phyloP scores from a whole-genome alignment of 2,329 filamentous ascomycete genomes.

The Microcyclosporella mali region DNA sequence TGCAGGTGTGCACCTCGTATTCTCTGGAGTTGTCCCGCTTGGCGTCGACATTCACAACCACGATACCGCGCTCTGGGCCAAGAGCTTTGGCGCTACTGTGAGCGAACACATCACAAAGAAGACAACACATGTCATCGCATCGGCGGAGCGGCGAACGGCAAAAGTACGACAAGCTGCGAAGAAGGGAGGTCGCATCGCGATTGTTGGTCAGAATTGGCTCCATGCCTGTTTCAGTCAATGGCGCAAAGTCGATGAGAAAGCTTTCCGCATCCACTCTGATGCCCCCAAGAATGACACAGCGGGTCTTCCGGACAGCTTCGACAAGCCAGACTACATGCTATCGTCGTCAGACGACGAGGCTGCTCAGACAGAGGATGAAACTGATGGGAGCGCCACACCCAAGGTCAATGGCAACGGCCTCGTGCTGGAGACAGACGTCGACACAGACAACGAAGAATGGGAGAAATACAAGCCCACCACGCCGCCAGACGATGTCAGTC shows the following conservation, averaged over 20 bases:
- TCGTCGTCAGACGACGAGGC: slow-evolving; percentile 44
- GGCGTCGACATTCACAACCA: slow-evolving; percentile 65
- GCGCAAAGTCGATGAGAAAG: slow-evolving; percentile 69
- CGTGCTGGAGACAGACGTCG: slow-evolving; percentile 24
- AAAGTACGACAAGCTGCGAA: slow-evolving; percentile 84
- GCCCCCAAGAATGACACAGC: slow-evolving; percentile 50
- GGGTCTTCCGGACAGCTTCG: slow-evolving; percentile 27
- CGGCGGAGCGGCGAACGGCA: slow-evolving; percentile 66
- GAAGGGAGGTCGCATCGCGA: slow-evolving; percentile 68
- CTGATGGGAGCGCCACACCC: slow-evolving; percentile 13
- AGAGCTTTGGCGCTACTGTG: slow-evolving; percentile 73
- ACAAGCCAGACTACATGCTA: slow-evolving; percentile 30
- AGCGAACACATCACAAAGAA: slow-evolving; percentile 50
- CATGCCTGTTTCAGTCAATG: slow-evolving; percentile 78
- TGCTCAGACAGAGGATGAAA: slow-evolving; percentile 32
- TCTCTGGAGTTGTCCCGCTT: slow-evolving; percentile 84
- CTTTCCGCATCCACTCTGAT: slow-evolving; percentile 72
- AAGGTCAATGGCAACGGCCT: slow-evolving; percentile 15
- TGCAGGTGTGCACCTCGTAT: slow-evolving; percentile 68
- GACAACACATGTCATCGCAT: slow-evolving; percentile 67
- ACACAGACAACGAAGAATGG: slow-evolving; percentile 35
- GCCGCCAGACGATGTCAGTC: slow-evolving; percentile 28
- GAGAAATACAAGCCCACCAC: slow-evolving; percentile 45
- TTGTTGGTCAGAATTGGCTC: slow-evolving; percentile 89
- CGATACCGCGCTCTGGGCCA: slow-evolving; percentile 81